A percentile compares a stretch with the other conserved stretches of the same genome.
phyloP scores from a whole-genome alignment of 306 rosid genomes.

The Dicorynia guianensis region DNA sequence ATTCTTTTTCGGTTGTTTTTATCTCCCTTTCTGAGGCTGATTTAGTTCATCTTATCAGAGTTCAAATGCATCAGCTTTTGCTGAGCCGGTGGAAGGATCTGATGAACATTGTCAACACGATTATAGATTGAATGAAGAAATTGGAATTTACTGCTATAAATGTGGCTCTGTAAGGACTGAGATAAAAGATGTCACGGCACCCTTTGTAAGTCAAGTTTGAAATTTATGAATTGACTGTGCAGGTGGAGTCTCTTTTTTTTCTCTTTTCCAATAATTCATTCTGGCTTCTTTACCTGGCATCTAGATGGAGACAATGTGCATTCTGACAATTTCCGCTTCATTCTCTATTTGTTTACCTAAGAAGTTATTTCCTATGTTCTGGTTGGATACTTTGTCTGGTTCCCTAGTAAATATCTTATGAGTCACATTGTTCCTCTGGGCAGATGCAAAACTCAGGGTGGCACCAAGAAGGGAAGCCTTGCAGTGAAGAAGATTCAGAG shows the following conservation, averaged over 20 bases:
- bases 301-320: too few species aligned
- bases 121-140: conserved; percentile 68
- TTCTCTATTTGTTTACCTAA: too few species aligned
- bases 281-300: too few species aligned
- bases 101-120: conserved; percentile 64
- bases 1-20: neutral
- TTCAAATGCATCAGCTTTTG: conserved; percentile 43
- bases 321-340: too few species aligned
- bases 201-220: conserved; percentile 76
- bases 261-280: too few species aligned
- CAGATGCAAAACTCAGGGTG: conserved; percentile 63
- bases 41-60: conserved; percentile 59
- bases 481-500: conserved; percentile 45
- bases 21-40: conserved; percentile 29
- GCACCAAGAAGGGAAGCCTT: conserved; percentile 60
- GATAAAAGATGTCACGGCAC: conserved; percentile 69
- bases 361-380: conserved; percentile 11
- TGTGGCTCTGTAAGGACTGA: conserved; percentile 76
- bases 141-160: conserved; percentile 73
- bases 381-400: conserved; percentile 17
- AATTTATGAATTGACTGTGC: conserved; percentile 19
- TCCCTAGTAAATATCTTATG: conserved; percentile 31
- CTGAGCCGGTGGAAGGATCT: conserved; percentile 29
- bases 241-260: neutral
- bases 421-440: conserved; percentile 38